phyloP scores from a whole-genome alignment of 2,329 filamentous ascomycete genomes.

The Endoconidiophora polonica region DNA sequence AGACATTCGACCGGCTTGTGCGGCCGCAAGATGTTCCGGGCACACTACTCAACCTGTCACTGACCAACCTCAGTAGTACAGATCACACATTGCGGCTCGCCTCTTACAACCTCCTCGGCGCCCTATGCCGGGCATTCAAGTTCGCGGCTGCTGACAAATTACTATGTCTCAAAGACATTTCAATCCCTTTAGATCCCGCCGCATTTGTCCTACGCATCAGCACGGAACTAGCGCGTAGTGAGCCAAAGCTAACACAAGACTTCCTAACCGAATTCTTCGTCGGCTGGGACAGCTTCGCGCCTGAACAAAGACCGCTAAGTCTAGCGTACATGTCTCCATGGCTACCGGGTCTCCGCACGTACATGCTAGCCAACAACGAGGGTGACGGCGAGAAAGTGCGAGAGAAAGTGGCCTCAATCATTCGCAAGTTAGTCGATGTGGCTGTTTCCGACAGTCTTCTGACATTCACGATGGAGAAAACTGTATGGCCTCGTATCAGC shows the following conservation, averaged over 20 bases:
- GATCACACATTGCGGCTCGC: constrained; percentile 44
- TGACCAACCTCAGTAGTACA: constrained; percentile 48
- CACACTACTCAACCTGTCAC: constrained; percentile 48
- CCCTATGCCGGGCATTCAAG: constrained; percentile 50
- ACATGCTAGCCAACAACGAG: constrained; percentile 38
- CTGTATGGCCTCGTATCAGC: constrained; percentile 47
- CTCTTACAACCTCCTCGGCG: constrained; percentile 51
- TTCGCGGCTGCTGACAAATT: constrained; percentile 45
- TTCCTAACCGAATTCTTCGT: constrained; percentile 60
- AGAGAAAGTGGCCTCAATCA: constrained; percentile 46
- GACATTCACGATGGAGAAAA: constrained; percentile 44
- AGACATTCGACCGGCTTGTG: constrained; percentile 47
- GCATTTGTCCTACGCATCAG: constrained; percentile 50
- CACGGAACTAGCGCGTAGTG: constrained; percentile 42
- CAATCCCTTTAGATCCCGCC: constrained; percentile 45
- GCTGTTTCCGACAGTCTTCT: constrained; percentile 43
- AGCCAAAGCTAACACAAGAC: constrained; percentile 50
- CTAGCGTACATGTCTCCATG: constrained; percentile 56
- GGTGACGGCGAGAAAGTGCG: constrained; percentile 46
- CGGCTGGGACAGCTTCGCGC: constrained; percentile 52
- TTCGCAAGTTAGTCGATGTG: constrained; percentile 50
- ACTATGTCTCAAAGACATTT: constrained; percentile 45
- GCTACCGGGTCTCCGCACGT: constrained; percentile 43
- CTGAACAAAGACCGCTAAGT: constrained; percentile 49
- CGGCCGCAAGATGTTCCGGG: constrained; percentile 55